Evolutionary conservation across 805 yeast species (phyloP).

Genomic region (Hanseniaspora lachancei): DNA sequence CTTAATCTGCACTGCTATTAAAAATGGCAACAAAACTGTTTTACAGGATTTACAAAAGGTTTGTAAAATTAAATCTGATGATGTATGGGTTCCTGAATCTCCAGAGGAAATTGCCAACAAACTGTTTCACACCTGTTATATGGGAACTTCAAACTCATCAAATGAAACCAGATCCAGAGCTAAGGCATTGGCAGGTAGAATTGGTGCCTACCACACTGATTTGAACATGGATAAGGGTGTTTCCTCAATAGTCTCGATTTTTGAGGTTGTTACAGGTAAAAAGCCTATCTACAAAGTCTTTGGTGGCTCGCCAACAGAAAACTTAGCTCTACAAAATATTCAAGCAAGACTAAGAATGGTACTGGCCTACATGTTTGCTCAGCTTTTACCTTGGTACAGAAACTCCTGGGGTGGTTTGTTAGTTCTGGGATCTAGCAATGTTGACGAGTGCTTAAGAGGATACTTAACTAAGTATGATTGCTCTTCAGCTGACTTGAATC

Average conservation of each 20-base stretch:
- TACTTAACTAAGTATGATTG: conserved; percentile 94
- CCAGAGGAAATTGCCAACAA: conserved; percentile 65
- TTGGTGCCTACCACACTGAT: conserved; percentile 85
- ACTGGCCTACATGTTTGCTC: conserved; percentile 82
- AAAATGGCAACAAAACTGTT: conserved; percentile 61
- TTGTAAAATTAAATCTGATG: conserved; percentile 37
- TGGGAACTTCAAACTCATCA: conserved; percentile 94
- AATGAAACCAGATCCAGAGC: conserved; percentile 75
- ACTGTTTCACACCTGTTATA: conserved; percentile 79
- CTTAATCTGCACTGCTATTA: conserved; percentile 52
- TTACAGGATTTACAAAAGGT: conserved; percentile 59
- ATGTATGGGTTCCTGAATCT: conserved; percentile 53
- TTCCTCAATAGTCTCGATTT: conserved; percentile 54
- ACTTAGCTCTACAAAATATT: conserved; percentile 87
- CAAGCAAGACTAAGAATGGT: conserved; percentile 97
- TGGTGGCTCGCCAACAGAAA: conserved; percentile 87
- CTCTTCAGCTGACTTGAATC: conserved; percentile 93
- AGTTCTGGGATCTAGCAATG: conserved; percentile 92
- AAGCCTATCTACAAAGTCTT: conserved; percentile 78
- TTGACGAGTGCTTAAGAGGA: conserved; percentile 91
- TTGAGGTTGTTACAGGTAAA: conserved; percentile 83
- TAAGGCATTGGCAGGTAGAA: conserved; percentile 51
- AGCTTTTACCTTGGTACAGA: conserved; percentile 88
- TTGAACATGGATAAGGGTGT: conserved; percentile 84
- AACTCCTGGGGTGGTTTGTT: conserved; percentile 50